Conservation (phyloP, 2,329 filamentous ascomycete genomes). For the Calonectria multiphialidica region DNA sequence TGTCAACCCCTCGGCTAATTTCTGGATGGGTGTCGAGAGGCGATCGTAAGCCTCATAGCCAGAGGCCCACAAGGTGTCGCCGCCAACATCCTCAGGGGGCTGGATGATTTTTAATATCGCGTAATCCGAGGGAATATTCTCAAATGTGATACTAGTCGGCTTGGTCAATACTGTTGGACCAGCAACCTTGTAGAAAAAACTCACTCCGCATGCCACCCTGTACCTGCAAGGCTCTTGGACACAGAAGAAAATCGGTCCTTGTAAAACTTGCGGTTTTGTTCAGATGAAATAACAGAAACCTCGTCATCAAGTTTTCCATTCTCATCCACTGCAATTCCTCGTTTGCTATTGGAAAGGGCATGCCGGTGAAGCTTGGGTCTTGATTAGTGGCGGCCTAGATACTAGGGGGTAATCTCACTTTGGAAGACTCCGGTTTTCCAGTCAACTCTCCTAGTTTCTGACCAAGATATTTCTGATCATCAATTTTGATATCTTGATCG, state of each 20-base stretch:
- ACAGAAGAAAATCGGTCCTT: conserved; percentile 20
- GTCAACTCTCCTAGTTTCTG: conserved; percentile 25
- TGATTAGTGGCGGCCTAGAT: background rate
- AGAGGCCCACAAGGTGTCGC: conserved; percentile 27
- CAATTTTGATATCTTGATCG: conserved; percentile 23
- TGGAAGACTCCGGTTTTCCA: conserved; percentile 28
- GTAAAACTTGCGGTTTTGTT: conserved; percentile 28
- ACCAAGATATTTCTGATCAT: conserved; percentile 23
- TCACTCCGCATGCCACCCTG: conserved; percentile 30
- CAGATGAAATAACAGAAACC: conserved; percentile 26
- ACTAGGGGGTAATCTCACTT: background rate
- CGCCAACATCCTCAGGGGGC: conserved; percentile 24
- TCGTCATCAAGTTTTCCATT: conserved; percentile 29
- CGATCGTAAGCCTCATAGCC: conserved; percentile 26
- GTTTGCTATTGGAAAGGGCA: conserved; percentile 27
- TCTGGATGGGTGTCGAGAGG: conserved; percentile 23
- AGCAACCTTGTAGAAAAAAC: background rate
- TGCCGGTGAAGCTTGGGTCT: conserved; percentile 19
- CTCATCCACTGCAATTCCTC: conserved; percentile 25
- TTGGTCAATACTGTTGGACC: background rate
- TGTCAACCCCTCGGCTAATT: conserved; percentile 21
- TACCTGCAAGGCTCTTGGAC: conserved; percentile 23
- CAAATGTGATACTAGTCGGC: conserved; percentile 18
- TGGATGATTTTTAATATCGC: conserved; percentile 26
- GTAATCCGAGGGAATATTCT: conserved; percentile 25